phyloP scores from a whole-genome alignment of 2,329 filamentous ascomycete species.

The Diaporthe citri region DNA sequence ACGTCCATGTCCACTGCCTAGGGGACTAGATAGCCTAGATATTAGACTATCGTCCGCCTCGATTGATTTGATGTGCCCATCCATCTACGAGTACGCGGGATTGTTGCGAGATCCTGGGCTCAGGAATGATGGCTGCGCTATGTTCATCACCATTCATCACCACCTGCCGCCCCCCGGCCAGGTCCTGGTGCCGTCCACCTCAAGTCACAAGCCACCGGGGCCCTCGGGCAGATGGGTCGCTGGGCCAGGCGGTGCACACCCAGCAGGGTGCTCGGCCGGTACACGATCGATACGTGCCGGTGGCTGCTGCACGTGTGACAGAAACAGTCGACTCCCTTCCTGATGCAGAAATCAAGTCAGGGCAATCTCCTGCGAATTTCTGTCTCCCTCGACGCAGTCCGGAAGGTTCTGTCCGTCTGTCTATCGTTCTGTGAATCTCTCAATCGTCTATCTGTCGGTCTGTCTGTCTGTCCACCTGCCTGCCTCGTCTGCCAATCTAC shows the following conservation, averaged over 20 bases:
- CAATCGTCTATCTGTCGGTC: background rate
- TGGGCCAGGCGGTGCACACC: background rate
- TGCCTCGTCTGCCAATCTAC: background rate
- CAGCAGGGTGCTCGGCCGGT: conserved; percentile 17
- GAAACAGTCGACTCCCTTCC: conserved; percentile 24
- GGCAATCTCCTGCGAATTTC: conserved; percentile 4
- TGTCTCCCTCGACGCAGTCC: conserved; percentile 1
- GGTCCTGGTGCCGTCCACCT: background rate
- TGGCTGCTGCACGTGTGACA: conserved; percentile 24
- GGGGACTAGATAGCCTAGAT: background rate
- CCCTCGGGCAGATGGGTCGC: background rate
- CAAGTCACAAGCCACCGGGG: conserved; percentile 13
- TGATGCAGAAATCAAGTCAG: conserved; percentile 20
- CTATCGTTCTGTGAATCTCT: too few relatives aligned
- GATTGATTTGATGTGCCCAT: conserved; percentile 11
- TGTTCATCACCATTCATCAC: background rate
- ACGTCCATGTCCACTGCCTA: background rate
- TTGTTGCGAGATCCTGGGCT: background rate
- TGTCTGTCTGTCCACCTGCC: background rate
- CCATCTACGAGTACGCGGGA: background rate
- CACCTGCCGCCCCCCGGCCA: background rate
- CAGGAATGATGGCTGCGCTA: conserved; percentile 31
- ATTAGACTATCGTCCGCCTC: background rate
- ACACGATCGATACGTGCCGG: conserved; percentile 25
- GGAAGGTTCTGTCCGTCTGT: background rate